These are phyloP conservation scores for Acer campestre DNA, from an alignment of 345 rosid species.

Conservation along the genomic window DNA sequence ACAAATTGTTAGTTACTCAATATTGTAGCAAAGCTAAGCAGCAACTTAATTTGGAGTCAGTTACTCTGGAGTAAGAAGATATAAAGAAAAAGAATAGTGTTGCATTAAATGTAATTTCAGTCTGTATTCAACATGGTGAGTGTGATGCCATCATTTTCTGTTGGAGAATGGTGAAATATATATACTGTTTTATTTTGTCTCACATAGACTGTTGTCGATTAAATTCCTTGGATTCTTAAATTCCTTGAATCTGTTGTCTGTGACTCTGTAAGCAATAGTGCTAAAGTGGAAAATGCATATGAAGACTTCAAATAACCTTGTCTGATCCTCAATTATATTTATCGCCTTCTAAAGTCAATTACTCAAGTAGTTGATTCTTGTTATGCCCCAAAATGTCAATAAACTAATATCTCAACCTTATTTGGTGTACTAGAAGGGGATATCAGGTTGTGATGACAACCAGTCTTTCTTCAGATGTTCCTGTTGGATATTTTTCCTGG, in stretches of 20 bases:
- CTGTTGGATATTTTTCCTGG: constrained; percentile 99
- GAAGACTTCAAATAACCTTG: constrained; percentile 6
- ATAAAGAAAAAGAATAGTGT: background rate
- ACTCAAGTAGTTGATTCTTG: background rate
- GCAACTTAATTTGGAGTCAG: background rate
- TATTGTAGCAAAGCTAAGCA: background rate
- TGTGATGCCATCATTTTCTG: background rate
- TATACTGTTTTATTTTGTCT: background rate
- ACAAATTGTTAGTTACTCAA: background rate
- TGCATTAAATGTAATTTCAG: background rate
- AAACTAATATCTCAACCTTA: constrained; percentile 12
- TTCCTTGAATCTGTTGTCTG: background rate
- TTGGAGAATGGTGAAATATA: background rate
- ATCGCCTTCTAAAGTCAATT: background rate
- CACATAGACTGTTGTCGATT: background rate
- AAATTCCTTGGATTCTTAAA: background rate
- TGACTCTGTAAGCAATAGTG: background rate
- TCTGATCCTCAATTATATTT: background rate
- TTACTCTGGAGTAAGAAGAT: background rate
- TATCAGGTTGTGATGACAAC: constrained; percentile 83
- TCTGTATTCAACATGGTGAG: background rate
- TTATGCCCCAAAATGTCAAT: background rate
- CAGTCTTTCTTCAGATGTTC: constrained; percentile 98
- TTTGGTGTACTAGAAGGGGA: constrained; percentile 63
- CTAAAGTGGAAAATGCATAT: background rate